Base-by-base conservation (phyloP, 495 filamentous ascomycete species). In the Penicillium bovifimosum region DNA sequence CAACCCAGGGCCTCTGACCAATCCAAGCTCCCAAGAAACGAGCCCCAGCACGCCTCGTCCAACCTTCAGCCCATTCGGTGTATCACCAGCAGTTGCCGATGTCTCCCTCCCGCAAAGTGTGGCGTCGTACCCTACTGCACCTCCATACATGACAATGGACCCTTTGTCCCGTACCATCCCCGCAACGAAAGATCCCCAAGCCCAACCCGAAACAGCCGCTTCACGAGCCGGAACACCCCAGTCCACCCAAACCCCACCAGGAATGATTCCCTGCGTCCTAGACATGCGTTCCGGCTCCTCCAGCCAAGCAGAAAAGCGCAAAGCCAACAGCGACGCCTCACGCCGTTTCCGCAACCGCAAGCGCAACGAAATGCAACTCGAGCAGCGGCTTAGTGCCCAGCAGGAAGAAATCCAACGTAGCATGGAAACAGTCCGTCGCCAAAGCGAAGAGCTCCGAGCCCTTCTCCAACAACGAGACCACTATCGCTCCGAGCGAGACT, bases 321-420 rank as follows among this genome's bases (percentile, higher is more conserved):
- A 90, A 71, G 86, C 90, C 35, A 98, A 98, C 65, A 95, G 95
- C 44, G 89, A 88, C 39, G 93, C 93, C 7, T 96, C 91, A 35
- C 84, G 90, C 51, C 76, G 93, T 36, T 96, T 97, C 60, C 84
- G 93, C 48, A 84, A 87, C 63, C 80, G 92, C 46, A 97, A 96
- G 67, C 86, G 93, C 61, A 91, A 90, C 61, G 92, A 96, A 68
- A 78, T 80, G 58, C 86, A 90, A 61, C 82, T 86, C 27, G 80
- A 83, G 32, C 78, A 79, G 40, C 84, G 78, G 33, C 63, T 75
- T 10, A 57, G 49, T 0, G 81, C 85, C 27, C 75, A 82, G 52
- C 80, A 85, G 59, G 75, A 73, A 0, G 72, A 73, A 50, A 69
- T 86, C 29, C 83, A 84, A 52, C 76, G 83, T 53, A 78, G 83